Conservation (phyloP, 768 basidiomycete species). For the Psilocybe subaeruginosa region DNA sequence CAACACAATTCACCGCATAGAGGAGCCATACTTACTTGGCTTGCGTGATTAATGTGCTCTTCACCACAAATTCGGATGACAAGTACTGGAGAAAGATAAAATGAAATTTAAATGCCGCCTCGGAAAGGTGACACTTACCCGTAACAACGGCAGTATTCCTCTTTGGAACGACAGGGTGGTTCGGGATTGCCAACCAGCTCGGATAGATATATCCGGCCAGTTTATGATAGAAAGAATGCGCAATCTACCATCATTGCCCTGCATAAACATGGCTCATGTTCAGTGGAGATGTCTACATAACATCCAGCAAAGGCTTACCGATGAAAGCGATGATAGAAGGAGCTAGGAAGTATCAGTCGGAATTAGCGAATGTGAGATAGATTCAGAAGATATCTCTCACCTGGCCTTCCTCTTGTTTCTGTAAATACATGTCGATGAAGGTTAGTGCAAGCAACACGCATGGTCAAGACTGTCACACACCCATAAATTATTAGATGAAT, state of each 20-base stretch:
- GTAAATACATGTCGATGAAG: neutral
- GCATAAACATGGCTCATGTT: constrained; percentile 27
- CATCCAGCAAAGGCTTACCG: constrained; percentile 1
- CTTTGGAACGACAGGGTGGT: constrained; percentile 58
- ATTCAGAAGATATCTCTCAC: neutral
- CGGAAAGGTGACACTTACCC: constrained; percentile 34
- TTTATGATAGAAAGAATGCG: constrained; percentile 53
- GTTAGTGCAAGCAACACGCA: neutral
- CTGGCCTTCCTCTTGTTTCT: constrained; percentile 14
- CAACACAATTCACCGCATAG: neutral
- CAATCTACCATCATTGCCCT: constrained; percentile 50
- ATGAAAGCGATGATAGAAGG: constrained; percentile 5
- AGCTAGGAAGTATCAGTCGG: neutral
- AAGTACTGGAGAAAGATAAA: constrained; percentile 44
- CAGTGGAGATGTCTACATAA: constrained; percentile 4
- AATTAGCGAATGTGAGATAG: too few species aligned
- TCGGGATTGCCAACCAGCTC: constrained; percentile 33
- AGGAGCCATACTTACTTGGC: constrained; percentile 45
- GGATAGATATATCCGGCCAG: constrained; percentile 43
- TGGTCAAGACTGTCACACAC: constrained; percentile 28
- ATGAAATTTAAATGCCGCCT: neutral
- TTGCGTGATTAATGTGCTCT: constrained; percentile 52
- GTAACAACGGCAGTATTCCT: constrained; percentile 56
- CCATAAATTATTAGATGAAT: constrained; percentile 41
- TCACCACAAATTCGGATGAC: constrained; percentile 60